A percentile compares a stretch with the other conserved stretches of the same genome.
phyloP scores from a whole-genome alignment of 179 eudicot genomes.

The Silene noctiflora region DNA sequence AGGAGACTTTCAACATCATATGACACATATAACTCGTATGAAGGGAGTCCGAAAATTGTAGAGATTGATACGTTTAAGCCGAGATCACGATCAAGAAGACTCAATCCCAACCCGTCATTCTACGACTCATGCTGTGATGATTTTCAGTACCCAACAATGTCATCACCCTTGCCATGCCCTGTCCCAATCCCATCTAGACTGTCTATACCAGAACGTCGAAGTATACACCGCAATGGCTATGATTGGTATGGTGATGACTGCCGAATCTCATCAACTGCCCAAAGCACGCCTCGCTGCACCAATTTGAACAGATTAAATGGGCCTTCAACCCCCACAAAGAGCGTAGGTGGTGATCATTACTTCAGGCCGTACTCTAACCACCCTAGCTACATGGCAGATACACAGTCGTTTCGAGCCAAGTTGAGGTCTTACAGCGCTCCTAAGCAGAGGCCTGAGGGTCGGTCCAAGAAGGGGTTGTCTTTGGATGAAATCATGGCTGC shows the following conservation, averaged over 20 bases:
- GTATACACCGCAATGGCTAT: slow-evolving; percentile 19
- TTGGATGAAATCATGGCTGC: slow-evolving; percentile 76
- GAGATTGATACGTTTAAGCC: slow-evolving; percentile 46
- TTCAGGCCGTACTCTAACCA: slow-evolving; percentile 48
- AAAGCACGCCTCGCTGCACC: slow-evolving; percentile 37
- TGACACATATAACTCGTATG: slow-evolving; percentile 28
- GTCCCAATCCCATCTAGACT: slow-evolving; percentile 22
- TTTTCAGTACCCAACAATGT: slow-evolving; percentile 37
- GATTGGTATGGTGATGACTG: slow-evolving; percentile 39
- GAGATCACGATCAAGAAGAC: slow-evolving; percentile 35
- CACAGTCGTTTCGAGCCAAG: slow-evolving; percentile 78
- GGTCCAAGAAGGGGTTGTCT: slow-evolving; percentile 53
- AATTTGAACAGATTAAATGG: slow-evolving; percentile 24
- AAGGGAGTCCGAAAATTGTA: slow-evolving; percentile 48
- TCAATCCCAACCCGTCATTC: slow-evolving; percentile 32
- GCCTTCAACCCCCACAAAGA: slow-evolving; percentile 42
- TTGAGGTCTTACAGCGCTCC: slow-evolving; percentile 89
- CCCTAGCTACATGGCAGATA: slow-evolving; percentile 79
- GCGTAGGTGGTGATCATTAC: slow-evolving; percentile 48
- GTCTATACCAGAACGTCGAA: slow-evolving; percentile 25
- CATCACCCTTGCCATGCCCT: slow-evolving; percentile 37
- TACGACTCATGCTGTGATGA: slow-evolving; percentile 35
- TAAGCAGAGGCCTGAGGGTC: slow-evolving; percentile 64
- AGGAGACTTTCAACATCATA: slow-evolving; percentile 41
- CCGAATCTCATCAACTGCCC: slow-evolving; percentile 31